These are phyloP conservation scores for Colletotrichum orbiculare DNA, from an alignment of 2,329 filamentous ascomycete species.

Conservation along the genomic window DNA sequence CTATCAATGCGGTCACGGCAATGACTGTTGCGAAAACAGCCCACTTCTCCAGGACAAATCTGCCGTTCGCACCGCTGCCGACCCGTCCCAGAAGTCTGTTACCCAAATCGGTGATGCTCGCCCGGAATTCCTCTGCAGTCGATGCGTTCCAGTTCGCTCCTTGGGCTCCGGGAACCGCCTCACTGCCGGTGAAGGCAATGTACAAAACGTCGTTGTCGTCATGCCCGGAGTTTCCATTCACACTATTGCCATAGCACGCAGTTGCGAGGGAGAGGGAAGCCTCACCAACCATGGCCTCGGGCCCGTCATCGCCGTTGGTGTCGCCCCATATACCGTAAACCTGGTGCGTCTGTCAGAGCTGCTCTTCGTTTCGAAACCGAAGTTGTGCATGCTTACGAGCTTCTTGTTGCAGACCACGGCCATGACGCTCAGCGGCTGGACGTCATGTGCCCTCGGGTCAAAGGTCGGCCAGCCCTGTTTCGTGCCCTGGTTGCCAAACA, in stretches of 20 bases:
- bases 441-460: slow-evolving; percentile 48
- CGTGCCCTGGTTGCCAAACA: slow-evolving; percentile 56
- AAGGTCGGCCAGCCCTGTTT: slow-evolving; percentile 46
- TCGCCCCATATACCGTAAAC: slow-evolving; percentile 72
- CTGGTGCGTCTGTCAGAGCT: slow-evolving; percentile 41
- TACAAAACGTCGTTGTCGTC: slow-evolving; percentile 69
- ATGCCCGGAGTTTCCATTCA: slow-evolving; percentile 68
- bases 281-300: slow-evolving; percentile 63
- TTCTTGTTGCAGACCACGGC: slow-evolving; percentile 60
- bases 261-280: slow-evolving; percentile 68
- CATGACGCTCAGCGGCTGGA: slow-evolving; percentile 60
- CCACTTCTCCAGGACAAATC: neutral
- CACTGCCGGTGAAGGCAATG: slow-evolving; percentile 67
- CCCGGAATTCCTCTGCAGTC: slow-evolving; percentile 61
- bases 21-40: neutral
- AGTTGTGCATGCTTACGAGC: slow-evolving; percentile 43
- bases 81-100: slow-evolving; percentile 60
- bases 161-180: slow-evolving; percentile 65
- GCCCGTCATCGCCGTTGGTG: slow-evolving; percentile 65
- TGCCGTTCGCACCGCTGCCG: slow-evolving; percentile 30
- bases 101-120: slow-evolving; percentile 62
- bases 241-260: slow-evolving; percentile 62
- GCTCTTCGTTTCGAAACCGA: neutral
- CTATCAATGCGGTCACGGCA: neutral
- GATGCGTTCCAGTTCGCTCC: slow-evolving; percentile 66